Percentiles rank a stretch among this genome's conserved stretches.
phyloP scores from a whole-genome alignment of 2,329 filamentous ascomycete species.

The Cladophialophora bantiana region DNA sequence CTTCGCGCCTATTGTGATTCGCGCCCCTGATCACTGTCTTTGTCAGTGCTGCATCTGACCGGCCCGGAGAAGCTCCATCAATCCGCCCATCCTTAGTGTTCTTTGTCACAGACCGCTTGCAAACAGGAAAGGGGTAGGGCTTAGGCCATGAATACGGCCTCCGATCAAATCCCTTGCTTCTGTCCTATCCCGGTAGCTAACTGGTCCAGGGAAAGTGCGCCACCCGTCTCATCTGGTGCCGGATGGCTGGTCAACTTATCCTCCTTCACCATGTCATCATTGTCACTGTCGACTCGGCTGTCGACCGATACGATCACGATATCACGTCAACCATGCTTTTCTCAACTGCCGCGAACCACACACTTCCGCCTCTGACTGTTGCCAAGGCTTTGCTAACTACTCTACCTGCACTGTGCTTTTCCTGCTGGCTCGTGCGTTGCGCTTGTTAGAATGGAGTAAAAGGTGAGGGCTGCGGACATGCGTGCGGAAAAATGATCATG shows the following conservation, averaged over 20 bases:
- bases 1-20: neutral
- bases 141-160: constrained; percentile 19
- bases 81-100: constrained; percentile 1
- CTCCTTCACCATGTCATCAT: constrained; percentile 1
- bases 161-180: constrained; percentile 16
- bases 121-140: constrained; percentile 24
- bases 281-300: neutral
- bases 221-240: neutral
- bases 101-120: constrained; percentile 8
- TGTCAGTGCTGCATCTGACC: constrained; percentile 16
- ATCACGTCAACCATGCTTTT: neutral
- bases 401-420: neutral
- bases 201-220: neutral
- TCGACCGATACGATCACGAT: neutral
- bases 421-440: neutral
- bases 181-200: neutral
- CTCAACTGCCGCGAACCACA: neutral
- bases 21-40: constrained; percentile 4
- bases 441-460: neutral
- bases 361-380: neutral
- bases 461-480: neutral
- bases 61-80: constrained; percentile 15
- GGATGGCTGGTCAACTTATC: neutral
- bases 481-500: constrained; percentile 1
- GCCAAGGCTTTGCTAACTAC: neutral